Percentiles rank a stretch among this genome's conserved stretches.
phyloP scores from a whole-genome alignment of 768 basidiomycete genomes.

The Imleria badia region DNA sequence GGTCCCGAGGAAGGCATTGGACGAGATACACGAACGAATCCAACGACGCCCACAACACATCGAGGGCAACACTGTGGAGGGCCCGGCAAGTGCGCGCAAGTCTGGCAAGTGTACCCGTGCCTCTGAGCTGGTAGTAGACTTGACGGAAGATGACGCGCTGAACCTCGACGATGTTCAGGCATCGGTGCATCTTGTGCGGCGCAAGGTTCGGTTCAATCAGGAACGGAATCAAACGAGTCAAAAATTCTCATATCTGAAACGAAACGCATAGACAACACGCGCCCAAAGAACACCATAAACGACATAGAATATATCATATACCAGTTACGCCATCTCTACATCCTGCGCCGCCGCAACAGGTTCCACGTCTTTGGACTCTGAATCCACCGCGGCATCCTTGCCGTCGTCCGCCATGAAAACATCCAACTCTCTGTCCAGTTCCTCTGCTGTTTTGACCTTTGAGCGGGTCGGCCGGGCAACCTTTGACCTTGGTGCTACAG shows the following conservation, averaged over 20 bases:
- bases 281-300: conserved; percentile 12
- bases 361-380: conserved; percentile 14
- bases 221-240: not conserved
- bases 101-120: conserved; percentile 13
- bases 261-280: not conserved
- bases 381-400: conserved; percentile 22
- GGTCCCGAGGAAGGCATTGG: conserved; percentile 27
- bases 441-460: conserved; percentile 73
- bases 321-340: conserved; percentile 53
- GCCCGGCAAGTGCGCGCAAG: conserved; percentile 28
- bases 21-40: conserved; percentile 23
- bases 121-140: conserved; percentile 1
- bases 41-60: conserved; percentile 24
- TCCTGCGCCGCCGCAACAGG: conserved; percentile 35
- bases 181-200: conserved; percentile 19
- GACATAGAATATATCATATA: conserved; percentile 20
- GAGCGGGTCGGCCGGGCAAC: conserved; percentile 35
- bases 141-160: conserved; percentile 24
- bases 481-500: conserved; percentile 18
- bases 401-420: conserved; percentile 72
- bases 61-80: conserved; percentile 24
- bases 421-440: conserved; percentile 87
- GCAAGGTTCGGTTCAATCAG: not conserved
- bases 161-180: conserved; percentile 28
- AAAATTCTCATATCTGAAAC: not conserved